phyloP scores from a whole-genome alignment of 2,329 filamentous ascomycete genomes.

The Aurifilum marmelostoma region DNA sequence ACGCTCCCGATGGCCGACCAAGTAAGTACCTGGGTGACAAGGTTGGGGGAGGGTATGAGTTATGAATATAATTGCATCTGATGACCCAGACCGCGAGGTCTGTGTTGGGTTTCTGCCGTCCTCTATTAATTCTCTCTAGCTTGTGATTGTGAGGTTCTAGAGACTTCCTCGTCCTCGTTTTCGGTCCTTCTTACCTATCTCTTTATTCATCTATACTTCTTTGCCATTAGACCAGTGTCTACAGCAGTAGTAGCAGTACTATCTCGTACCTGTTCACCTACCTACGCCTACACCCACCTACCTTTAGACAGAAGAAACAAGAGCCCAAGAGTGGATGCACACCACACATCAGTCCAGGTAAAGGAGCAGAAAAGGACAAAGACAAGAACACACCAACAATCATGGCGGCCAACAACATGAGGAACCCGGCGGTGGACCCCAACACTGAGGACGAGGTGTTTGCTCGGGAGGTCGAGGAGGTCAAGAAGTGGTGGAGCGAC shows the following conservation, averaged over 20 bases:
- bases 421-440: constrained; percentile 59
- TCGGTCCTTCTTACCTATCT: not conserved
- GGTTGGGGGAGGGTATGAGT: not conserved
- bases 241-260: not conserved
- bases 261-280: not conserved
- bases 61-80: constrained; percentile 19
- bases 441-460: constrained; percentile 68
- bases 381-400: constrained; percentile 34
- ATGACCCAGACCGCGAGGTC: constrained; percentile 10
- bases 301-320: not conserved
- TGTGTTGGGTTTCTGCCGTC: not conserved
- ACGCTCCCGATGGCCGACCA: constrained; percentile 34
- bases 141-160: not conserved
- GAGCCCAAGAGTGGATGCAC: not conserved
- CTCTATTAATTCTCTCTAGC: not conserved
- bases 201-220: not conserved
- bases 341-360: not conserved
- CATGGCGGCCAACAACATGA: constrained; percentile 68
- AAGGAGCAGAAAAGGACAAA: not conserved
- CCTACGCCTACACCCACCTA: not conserved
- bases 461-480: constrained; percentile 79
- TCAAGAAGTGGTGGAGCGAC: constrained; percentile 94
- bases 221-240: not conserved
- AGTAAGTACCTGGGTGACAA: not conserved
- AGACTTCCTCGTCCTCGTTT: not conserved